Percentiles rank a stretch among this genome's conserved stretches.
Conservation (phyloP, 2,329 filamentous ascomycete genomes). For the Aspergillus fructus region DNA sequence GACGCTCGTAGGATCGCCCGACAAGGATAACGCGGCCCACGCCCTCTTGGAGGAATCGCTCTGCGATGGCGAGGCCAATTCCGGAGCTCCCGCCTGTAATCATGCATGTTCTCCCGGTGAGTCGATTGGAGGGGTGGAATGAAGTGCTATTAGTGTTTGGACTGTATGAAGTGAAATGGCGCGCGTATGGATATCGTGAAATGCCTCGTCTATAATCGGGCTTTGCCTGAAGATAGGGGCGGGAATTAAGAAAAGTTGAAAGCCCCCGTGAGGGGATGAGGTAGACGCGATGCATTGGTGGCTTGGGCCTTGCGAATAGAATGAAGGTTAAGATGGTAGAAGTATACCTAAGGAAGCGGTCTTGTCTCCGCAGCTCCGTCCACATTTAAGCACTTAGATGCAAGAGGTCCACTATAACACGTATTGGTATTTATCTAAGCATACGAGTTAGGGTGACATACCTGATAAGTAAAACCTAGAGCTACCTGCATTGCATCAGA, state of each 20-base stretch:
- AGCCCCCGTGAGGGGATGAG: not conserved
- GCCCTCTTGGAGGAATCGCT: slow-evolving; percentile 63
- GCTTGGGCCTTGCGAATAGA: not conserved
- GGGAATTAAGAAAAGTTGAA: not conserved
- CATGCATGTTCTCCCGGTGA: slow-evolving; percentile 46
- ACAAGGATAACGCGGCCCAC: slow-evolving; percentile 60
- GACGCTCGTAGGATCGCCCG: slow-evolving; percentile 54
- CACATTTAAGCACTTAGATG: not conserved
- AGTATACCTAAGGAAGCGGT: not conserved
- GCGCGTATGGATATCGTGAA: not conserved
- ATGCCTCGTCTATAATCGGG: not conserved
- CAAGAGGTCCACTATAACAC: not conserved
- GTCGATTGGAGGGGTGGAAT: slow-evolving; percentile 22
- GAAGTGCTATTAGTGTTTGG: not conserved
- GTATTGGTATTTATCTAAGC: not conserved
- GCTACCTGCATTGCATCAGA: not conserved
- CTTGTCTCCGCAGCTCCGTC: not conserved
- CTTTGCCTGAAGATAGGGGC: not conserved
- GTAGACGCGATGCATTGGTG: not conserved
- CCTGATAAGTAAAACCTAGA: not conserved
- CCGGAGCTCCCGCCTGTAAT: slow-evolving; percentile 70
- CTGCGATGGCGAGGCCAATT: slow-evolving; percentile 68
- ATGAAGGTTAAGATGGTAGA: not conserved
- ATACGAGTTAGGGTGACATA: not conserved
- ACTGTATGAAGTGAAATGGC: slow-evolving; percentile 11